A percentile compares a stretch with the other conserved stretches of the same genome.
These are phyloP conservation scores for Dujonia santamariae DNA, from an alignment of 1,139 yeast genomes.

Conservation along the genomic window DNA sequence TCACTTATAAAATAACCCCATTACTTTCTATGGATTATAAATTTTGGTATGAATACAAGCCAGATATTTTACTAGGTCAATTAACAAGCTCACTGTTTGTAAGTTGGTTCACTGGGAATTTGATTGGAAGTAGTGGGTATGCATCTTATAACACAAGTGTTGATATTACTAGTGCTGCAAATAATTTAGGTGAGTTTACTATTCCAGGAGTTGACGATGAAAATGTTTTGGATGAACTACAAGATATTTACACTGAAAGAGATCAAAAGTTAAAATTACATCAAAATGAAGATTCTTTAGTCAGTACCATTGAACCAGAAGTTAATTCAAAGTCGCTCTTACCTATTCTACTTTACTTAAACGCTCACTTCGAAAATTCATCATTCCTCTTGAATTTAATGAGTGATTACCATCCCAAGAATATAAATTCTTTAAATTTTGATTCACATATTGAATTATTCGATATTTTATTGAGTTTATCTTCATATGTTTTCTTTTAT, in stretches of 20 bases:
- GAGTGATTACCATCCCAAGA: conserved; percentile 14
- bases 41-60: conserved; percentile 25
- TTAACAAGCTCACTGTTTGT: conserved; percentile 34
- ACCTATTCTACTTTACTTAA: conserved; percentile 21
- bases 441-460: conserved; percentile 21
- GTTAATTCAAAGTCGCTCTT: conserved; percentile 16
- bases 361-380: conserved; percentile 19
- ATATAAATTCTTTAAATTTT: conserved; percentile 9
- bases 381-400: conserved; percentile 20
- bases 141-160: conserved; percentile 19
- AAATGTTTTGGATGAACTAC: conserved; percentile 2
- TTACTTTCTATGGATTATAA: conserved; percentile 27
- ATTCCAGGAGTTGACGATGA: conserved; percentile 4
- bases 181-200: conserved; percentile 10
- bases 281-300: no score
- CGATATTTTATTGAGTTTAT: conserved; percentile 35
- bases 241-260: background rate
- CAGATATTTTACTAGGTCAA: conserved; percentile 28
- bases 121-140: conserved; percentile 24
- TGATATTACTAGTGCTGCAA: conserved; percentile 17
- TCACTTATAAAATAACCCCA: conserved; percentile 22
- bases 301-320: conserved; percentile 18
- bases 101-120: conserved; percentile 38
- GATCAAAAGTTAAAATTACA: conserved; percentile 1
- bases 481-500: conserved; percentile 36